These are phyloP conservation scores for Aquanectria penicillioides DNA, from an alignment of 2,329 filamentous ascomycete genomes.

Conservation along the genomic window DNA sequence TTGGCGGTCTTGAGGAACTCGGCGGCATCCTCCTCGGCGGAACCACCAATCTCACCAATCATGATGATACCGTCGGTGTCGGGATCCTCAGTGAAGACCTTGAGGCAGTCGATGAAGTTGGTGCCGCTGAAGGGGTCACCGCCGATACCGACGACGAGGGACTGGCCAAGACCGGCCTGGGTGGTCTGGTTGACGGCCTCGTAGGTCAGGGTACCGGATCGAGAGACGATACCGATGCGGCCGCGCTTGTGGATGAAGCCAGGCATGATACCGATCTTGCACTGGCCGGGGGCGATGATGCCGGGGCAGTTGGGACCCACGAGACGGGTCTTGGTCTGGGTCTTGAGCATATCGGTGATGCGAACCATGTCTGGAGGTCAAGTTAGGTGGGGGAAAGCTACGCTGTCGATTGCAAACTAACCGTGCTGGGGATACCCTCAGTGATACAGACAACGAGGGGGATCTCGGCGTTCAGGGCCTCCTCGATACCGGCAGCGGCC, in stretches of 20 bases:
- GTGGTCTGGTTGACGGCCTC: conserved; percentile 99
- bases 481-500: conserved; percentile 94
- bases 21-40: conserved; percentile 96
- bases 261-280: conserved; percentile 99
- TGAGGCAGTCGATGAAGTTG: conserved; percentile 99
- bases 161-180: conserved; percentile 95
- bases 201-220: conserved; percentile 98
- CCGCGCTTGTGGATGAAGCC: conserved; percentile 99
- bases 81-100: conserved; percentile 94
- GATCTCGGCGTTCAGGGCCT: conserved; percentile 92
- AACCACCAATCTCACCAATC: conserved; percentile 99
- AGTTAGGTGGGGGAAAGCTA: conserved; percentile 21
- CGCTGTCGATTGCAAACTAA: conserved; percentile 55
- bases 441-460: conserved; percentile 97
- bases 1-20: conserved; percentile 96
- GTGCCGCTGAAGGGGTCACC: conserved; percentile 99
- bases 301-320: conserved; percentile 98
- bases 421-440: conserved; percentile 96
- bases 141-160: conserved; percentile 96
- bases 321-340: conserved; percentile 95
- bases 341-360: conserved; percentile 97
- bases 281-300: conserved; percentile 94
- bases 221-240: conserved; percentile 97
- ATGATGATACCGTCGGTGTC: conserved; percentile 99
- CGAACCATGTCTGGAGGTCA: conserved; percentile 87